These are phyloP conservation scores for Fusarium miscanthi DNA, from an alignment of 2,329 filamentous ascomycete genomes.

Conservation along the genomic window DNA sequence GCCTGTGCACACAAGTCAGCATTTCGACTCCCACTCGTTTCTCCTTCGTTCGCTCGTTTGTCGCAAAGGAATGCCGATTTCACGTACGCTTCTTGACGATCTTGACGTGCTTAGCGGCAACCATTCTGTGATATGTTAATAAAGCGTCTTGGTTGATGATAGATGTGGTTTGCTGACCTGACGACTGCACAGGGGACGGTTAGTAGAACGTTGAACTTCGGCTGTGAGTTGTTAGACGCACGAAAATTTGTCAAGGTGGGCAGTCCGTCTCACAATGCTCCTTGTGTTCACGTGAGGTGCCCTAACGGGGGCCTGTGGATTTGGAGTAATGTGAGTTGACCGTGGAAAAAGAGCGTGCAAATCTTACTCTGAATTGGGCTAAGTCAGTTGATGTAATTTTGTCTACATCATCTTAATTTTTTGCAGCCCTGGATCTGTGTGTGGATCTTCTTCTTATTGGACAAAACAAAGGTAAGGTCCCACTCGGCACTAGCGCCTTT, in stretches of 20 bases:
- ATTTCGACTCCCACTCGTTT: conserved; percentile 29
- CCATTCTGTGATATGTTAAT: conserved; percentile 75
- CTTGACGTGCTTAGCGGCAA: conserved; percentile 97
- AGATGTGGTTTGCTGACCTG: conserved; percentile 50
- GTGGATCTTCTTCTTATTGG: neutral
- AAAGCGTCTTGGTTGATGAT: conserved; percentile 17
- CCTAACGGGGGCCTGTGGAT: conserved; percentile 4
- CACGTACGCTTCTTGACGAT: conserved; percentile 99
- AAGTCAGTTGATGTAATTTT: neutral
- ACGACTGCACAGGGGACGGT: conserved; percentile 56
- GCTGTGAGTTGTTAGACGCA: conserved; percentile 16
- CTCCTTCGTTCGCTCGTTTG: neutral
- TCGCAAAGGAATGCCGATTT: conserved; percentile 39
- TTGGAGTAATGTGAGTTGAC: neutral
- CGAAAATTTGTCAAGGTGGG: conserved; percentile 14
- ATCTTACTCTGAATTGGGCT: neutral
- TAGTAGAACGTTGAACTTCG: conserved; percentile 22
- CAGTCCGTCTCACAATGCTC: neutral
- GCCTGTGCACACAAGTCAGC: conserved; percentile 67
- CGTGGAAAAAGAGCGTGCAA: neutral
- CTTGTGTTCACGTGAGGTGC: conserved; percentile 2
- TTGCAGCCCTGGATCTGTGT: neutral
- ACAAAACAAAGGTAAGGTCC: neutral
- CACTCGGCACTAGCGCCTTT: neutral
- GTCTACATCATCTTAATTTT: neutral